Conservation (phyloP, 2,329 filamentous ascomycete genomes). For the Trichophyton mentagrophytes region DNA sequence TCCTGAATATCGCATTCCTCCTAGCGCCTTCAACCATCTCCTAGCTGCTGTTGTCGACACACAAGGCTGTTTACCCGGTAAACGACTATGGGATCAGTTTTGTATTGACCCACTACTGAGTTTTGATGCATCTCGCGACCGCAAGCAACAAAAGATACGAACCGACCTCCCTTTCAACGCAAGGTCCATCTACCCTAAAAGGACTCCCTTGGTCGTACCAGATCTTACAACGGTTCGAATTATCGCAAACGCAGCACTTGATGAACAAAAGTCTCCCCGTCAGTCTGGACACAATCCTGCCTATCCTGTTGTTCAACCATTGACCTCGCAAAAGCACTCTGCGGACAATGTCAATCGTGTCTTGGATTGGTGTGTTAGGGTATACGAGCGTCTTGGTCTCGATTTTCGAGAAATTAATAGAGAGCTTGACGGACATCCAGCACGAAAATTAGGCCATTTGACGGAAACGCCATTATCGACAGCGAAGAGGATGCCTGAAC, state of each 20-base stretch:
- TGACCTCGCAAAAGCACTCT: conserved; percentile 6
- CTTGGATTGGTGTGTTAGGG: conserved; percentile 24
- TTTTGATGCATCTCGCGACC: background rate
- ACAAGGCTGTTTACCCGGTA: conserved; percentile 37
- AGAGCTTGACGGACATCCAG: conserved; percentile 22
- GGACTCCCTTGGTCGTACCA: conserved; percentile 22
- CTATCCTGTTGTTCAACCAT: background rate
- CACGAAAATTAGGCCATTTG: background rate
- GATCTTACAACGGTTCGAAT: conserved; percentile 27
- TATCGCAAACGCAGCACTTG: conserved; percentile 24
- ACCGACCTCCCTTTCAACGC: background rate
- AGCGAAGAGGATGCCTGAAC: background rate
- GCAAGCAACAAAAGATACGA: background rate
- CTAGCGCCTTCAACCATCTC: conserved; percentile 38
- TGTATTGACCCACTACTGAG: conserved; percentile 22
- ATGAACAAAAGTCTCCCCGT: conserved; percentile 15
- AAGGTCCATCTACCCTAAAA: conserved; percentile 16
- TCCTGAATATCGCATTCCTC: conserved; percentile 19
- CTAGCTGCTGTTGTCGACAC: conserved; percentile 43
- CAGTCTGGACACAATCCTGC: background rate
- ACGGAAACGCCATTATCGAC: background rate
- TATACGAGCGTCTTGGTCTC: conserved; percentile 19
- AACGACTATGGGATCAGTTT: conserved; percentile 38
- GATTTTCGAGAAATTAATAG: conserved; percentile 22
- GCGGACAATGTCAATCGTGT: conserved; percentile 13